Base-by-base conservation (phyloP, 441 rosid species). In the Metrosideros polymorpha region DNA sequence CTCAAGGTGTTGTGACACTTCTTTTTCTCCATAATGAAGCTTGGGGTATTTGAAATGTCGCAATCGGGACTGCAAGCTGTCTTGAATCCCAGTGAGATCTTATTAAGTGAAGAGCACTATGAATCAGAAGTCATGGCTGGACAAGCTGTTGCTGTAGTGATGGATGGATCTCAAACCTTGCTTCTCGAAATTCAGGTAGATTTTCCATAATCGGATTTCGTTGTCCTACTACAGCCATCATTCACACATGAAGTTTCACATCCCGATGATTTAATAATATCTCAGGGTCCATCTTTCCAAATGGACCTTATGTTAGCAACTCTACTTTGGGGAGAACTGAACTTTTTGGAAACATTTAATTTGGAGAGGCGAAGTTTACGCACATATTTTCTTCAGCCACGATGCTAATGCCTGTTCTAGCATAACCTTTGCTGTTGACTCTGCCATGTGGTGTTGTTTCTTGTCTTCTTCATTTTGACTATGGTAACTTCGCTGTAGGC, bases 21-120 rank as follows among this genome's bases (percentile, higher is more conserved):
- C 22, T 27, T 59, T 57, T 66, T 90, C 85, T 88, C 95, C 50
- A 5, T 86, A 55, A 29, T 59, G 19, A 63, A 97, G 99, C 94
- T 97, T 79, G 99, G 99, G 84, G 96, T 96, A 56, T 96, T 97
- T 90, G 98, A 94, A 92, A 97, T 97, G 99, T 87, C 94, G 79
- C 92, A 93, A 87, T 85, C 85, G 61, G 99, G 99, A 88, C 94
- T 97, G 88, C 92, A 90, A 91, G 92, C 92, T 86, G 96, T 97
- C 86, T 89, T 92, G 79, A 94, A 94, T 91, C 96, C 99, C 82
- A 95, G 98, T 89, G 95, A 92, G 92, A 97, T 97, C 87, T 95
- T 91, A 86, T 90, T 95, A 86, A 94, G 96, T 85, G 93, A 94
- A 88, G 93, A 93, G 85, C 91, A 92, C 86, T 90, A 93, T 71